These are phyloP conservation scores for Kwoniella dendrophila DNA, from an alignment of 768 basidiomycete species.

Conservation along the genomic window DNA sequence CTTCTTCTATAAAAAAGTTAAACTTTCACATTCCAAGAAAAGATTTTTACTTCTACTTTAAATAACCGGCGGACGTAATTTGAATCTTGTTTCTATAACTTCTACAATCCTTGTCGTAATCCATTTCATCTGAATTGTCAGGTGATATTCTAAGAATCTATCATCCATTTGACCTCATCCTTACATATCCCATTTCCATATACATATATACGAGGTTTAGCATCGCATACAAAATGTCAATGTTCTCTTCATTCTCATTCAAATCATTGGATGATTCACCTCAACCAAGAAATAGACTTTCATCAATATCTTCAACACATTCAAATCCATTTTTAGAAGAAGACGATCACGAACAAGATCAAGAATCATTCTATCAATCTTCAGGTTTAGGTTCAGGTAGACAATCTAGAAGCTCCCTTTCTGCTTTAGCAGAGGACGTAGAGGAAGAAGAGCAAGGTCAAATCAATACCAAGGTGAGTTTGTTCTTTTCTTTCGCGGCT, in stretches of 20 bases:
- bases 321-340: constrained; percentile 5
- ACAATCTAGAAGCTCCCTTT: constrained; percentile 18
- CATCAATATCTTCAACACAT: background rate
- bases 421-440: constrained; percentile 20
- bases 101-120: constrained; percentile 6
- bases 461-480: constrained; percentile 4
- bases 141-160: background rate
- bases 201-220: background rate
- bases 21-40: too few species aligned
- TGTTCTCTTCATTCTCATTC: constrained; percentile 39
- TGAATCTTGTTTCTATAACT: background rate
- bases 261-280: constrained; percentile 24
- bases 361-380: constrained; percentile 11
- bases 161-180: too few species aligned
- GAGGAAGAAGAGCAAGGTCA: constrained; percentile 12
- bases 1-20: too few species aligned
- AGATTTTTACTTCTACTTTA: constrained; percentile 2
- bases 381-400: constrained; percentile 10
- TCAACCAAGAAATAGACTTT: background rate
- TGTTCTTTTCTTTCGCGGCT: constrained; percentile 1
- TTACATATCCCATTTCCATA: too few species aligned
- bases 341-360: constrained; percentile 13
- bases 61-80: background rate
- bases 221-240: constrained; percentile 9
- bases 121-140: constrained; percentile 5